Conservation (phyloP, 2,329 filamentous ascomycete species). For the Stachybotrys elegans region DNA sequence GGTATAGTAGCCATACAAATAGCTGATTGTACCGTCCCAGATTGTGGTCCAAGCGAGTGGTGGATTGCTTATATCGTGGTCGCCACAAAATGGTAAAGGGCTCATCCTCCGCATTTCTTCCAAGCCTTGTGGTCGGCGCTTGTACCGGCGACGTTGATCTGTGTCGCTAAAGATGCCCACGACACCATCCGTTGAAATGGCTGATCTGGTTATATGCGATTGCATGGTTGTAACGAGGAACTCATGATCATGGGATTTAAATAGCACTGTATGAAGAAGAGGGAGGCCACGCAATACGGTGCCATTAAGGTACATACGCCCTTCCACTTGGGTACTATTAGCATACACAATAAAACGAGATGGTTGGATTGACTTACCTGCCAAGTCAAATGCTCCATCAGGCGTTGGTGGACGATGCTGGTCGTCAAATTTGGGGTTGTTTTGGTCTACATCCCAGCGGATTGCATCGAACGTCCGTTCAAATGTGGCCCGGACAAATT, state of each 20-base stretch:
- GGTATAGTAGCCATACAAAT: slow-evolving; percentile 5
- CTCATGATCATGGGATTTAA: neutral
- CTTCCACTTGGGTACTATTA: neutral
- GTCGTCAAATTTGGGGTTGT: slow-evolving; percentile 6
- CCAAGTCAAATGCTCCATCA: neutral
- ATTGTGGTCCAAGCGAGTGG: slow-evolving; percentile 7
- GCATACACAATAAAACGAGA: neutral
- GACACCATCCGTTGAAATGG: neutral
- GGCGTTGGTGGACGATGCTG: neutral
- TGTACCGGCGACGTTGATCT: neutral
- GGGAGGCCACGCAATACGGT: too few relatives aligned
- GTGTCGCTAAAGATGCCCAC: neutral
- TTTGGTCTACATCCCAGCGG: slow-evolving; percentile 1
- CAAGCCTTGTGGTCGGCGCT: slow-evolving; percentile 1
- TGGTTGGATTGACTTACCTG: neutral
- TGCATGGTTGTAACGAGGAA: neutral
- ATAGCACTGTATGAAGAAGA: too few relatives aligned
- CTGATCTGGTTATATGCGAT: slow-evolving; percentile 1
- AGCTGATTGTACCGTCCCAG: slow-evolving; percentile 6
- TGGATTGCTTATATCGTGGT: slow-evolving; percentile 5
- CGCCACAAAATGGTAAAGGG: slow-evolving; percentile 7
- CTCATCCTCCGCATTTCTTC: slow-evolving; percentile 2
- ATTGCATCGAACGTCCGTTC: neutral
- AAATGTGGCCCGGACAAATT: slow-evolving; percentile 1
- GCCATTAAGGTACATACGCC: too few relatives aligned